These are phyloP conservation scores for Amyloporia xantha DNA, from an alignment of 768 basidiomycete species.

Conservation along the genomic window DNA sequence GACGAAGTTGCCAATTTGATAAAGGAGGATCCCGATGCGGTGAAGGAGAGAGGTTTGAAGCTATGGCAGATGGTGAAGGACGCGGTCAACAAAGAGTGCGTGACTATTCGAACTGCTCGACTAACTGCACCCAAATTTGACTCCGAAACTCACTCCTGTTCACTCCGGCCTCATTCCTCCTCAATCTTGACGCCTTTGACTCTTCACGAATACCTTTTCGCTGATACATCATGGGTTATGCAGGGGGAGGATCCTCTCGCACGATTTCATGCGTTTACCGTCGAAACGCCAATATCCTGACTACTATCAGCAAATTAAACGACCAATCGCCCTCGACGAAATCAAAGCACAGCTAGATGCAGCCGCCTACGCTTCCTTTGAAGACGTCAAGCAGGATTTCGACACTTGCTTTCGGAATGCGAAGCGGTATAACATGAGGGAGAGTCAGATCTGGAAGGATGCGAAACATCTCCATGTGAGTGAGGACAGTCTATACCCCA, in stretches of 20 bases:
- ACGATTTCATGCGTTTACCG: slow-evolving; percentile 63
- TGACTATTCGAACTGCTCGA: slow-evolving; percentile 33
- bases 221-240: background rate
- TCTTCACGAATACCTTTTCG: background rate
- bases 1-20: slow-evolving; percentile 18
- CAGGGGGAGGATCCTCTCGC: slow-evolving; percentile 59
- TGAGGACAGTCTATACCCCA: slow-evolving; percentile 9
- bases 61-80: slow-evolving; percentile 77
- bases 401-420: slow-evolving; percentile 78
- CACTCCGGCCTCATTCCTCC: background rate
- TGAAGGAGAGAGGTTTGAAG: slow-evolving; percentile 62
- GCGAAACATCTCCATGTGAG: slow-evolving; percentile 77
- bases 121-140: slow-evolving; percentile 4
- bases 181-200: background rate
- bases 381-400: slow-evolving; percentile 63
- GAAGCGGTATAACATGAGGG: slow-evolving; percentile 75
- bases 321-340: slow-evolving; percentile 83
- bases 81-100: slow-evolving; percentile 85
- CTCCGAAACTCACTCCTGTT: slow-evolving; percentile 8
- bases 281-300: slow-evolving; percentile 74
- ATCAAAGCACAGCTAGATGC: slow-evolving; percentile 75
- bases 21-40: slow-evolving; percentile 25
- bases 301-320: slow-evolving; percentile 75
- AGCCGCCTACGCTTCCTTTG: slow-evolving; percentile 52
- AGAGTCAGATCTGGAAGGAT: slow-evolving; percentile 73